These are phyloP conservation scores for Suhomyces prunicola DNA, from an alignment of 805 yeast genomes.

Conservation along the genomic window DNA sequence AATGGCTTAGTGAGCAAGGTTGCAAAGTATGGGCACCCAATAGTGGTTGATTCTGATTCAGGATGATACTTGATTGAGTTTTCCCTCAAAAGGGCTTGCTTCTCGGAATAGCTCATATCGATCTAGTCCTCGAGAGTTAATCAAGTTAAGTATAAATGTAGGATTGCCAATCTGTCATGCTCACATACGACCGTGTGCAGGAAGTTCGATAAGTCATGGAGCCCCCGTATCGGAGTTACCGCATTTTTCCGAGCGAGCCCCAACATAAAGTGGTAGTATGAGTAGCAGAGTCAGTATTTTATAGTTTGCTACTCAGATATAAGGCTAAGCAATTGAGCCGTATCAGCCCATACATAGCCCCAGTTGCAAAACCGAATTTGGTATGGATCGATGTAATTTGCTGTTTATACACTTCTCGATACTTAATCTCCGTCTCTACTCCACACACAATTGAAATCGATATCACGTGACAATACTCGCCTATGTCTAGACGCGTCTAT, in stretches of 20 bases:
- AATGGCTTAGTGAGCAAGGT: constrained; percentile 20
- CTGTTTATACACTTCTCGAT: too few species aligned
- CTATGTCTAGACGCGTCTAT: constrained; percentile 5
- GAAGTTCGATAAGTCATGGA: neutral
- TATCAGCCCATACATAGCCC: too few species aligned
- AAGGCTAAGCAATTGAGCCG: too few species aligned
- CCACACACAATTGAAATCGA: neutral
- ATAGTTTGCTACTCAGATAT: neutral
- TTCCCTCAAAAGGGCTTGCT: constrained; percentile 10
- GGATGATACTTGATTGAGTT: neutral
- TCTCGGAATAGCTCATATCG: constrained; percentile 11
- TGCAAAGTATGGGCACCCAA: constrained; percentile 16
- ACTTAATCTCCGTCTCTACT: neutral
- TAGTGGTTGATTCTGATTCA: constrained; percentile 17
- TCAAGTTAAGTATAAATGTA: neutral
- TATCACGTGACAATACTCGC: neutral
- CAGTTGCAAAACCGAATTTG: too few species aligned
- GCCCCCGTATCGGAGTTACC: neutral
- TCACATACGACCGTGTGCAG: neutral
- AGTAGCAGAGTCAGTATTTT: too few species aligned
- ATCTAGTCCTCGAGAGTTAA: neutral
- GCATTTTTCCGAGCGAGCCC: neutral
- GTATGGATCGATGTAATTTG: too few species aligned
- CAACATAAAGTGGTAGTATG: neutral
- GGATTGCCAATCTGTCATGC: neutral